Evolutionary conservation across 345 rosid genomes (phyloP), one percentile per base, ranked within the genome.

Genomic region (Viola odorata): DNA sequence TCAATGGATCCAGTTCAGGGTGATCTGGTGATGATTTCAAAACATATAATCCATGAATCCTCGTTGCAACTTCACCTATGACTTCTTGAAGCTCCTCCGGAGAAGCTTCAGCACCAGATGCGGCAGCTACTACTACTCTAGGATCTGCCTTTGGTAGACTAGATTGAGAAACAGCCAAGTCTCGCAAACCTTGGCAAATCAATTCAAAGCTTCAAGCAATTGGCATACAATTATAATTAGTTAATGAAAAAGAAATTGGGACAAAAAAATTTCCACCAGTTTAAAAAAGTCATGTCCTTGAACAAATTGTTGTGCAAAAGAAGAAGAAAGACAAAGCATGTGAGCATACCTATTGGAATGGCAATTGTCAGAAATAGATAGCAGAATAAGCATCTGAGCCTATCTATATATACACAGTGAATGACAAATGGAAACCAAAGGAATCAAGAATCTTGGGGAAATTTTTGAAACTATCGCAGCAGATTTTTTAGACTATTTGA

Each of bases 61-160:
- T 61, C 0, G 75, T 73, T 63, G 95, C 84, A 66, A 78, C 78
- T 80, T 80, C 68, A 61, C 71, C 72, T 69, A 88, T 79, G 63
- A 85, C 73, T 63, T 77, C 75, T 65, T 68, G 54, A 48, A 92
- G 80, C 74, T 84, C 90, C 13, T 78, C 79, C 48, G 68, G 66
- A 63, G 84, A 74, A 67, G 86, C 82, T 54, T 85, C 88, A 42
- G 81, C 84, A 66, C 81, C 94, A 57, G 66, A 45, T 41, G 91
- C 97, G 45, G 86, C 82, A 60, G 65, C 69, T 53, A 60, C 49
- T 41, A 71, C 78, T 78, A 78, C 78, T 62, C 79, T 82, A 55
- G 85, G 66, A 81, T 84, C 94, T 45, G 77, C 86, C 73, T 84
- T 92, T 7, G 88, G 96, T 68, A 73, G 80, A 62, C 74, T 62